Evolutionary conservation across 805 yeast genomes (phyloP).

Genomic region (Maudiozyma serrabonitensis): DNA sequence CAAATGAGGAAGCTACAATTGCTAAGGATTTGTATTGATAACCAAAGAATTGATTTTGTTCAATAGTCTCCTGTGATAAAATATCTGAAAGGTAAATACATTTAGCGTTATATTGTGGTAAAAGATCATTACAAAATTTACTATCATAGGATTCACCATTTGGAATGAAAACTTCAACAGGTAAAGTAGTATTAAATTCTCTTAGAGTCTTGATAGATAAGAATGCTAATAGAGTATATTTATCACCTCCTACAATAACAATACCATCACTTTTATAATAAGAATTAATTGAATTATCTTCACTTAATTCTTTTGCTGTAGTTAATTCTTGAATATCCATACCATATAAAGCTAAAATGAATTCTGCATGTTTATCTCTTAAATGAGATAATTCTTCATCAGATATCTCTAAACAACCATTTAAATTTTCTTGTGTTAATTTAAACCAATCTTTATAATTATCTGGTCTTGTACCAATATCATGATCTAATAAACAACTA

Average conservation of each 20-base stretch:
- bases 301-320: neutral
- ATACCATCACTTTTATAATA: constrained; percentile 45
- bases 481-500: constrained; percentile 13
- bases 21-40: constrained; percentile 69
- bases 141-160: constrained; percentile 58
- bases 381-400: constrained; percentile 9
- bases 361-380: constrained; percentile 13
- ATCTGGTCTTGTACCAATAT: constrained; percentile 17
- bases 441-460: constrained; percentile 13
- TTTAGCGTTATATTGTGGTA: constrained; percentile 56
- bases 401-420: constrained; percentile 18
- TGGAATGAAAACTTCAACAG: constrained; percentile 78
- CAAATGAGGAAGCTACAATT: constrained; percentile 60
- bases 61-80: constrained; percentile 35
- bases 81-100: constrained; percentile 48
- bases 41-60: constrained; percentile 34
- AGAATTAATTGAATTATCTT: neutral
- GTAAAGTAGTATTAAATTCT: constrained; percentile 55
- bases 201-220: constrained; percentile 46
- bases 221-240: constrained; percentile 53
- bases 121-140: constrained; percentile 53
- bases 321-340: constrained; percentile 10
- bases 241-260: constrained; percentile 69
- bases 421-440: constrained; percentile 13
- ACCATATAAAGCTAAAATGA: constrained; percentile 7